Evolutionary conservation across 805 yeast genomes (phyloP).

Genomic region (Maudiozyma pseudohumilis): DNA sequence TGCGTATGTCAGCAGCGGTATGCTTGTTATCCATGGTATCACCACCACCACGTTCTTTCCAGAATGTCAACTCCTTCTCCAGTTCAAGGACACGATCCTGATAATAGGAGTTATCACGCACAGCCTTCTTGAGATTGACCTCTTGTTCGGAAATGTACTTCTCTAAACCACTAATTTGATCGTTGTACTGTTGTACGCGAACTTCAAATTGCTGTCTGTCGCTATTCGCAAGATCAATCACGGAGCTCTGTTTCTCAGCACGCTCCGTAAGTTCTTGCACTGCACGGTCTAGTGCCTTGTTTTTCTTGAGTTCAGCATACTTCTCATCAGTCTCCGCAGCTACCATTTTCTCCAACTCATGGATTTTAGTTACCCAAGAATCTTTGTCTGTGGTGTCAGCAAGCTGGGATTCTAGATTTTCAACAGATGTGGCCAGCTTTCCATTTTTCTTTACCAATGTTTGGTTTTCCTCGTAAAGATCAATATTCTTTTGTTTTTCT

Average conservation of each 20-base stretch:
- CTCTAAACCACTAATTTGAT: conserved; percentile 35
- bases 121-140: conserved; percentile 36
- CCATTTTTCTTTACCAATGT: conserved; percentile 46
- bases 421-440: conserved; percentile 39
- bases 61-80: conserved; percentile 48
- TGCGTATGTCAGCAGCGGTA: neutral
- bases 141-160: conserved; percentile 37
- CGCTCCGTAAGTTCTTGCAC: conserved; percentile 45
- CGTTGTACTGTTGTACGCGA: conserved; percentile 38
- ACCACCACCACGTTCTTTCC: conserved; percentile 35
- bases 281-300: conserved; percentile 41
- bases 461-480: conserved; percentile 57
- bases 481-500: conserved; percentile 44
- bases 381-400: conserved; percentile 43
- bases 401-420: conserved; percentile 38
- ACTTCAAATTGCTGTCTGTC: conserved; percentile 50
- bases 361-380: conserved; percentile 48
- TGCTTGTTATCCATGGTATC: conserved; percentile 6
- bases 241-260: conserved; percentile 40
- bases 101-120: conserved; percentile 47
- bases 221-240: conserved; percentile 44
- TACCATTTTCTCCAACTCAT: conserved; percentile 42
- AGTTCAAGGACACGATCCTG: conserved; percentile 43
- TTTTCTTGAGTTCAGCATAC: conserved; percentile 43
- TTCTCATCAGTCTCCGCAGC: conserved; percentile 38